Percentiles rank a stretch among this genome's conserved stretches.
Evolutionary conservation across 306 rosid species (phyloP).

Genomic region (Leucaena leucocephala): DNA sequence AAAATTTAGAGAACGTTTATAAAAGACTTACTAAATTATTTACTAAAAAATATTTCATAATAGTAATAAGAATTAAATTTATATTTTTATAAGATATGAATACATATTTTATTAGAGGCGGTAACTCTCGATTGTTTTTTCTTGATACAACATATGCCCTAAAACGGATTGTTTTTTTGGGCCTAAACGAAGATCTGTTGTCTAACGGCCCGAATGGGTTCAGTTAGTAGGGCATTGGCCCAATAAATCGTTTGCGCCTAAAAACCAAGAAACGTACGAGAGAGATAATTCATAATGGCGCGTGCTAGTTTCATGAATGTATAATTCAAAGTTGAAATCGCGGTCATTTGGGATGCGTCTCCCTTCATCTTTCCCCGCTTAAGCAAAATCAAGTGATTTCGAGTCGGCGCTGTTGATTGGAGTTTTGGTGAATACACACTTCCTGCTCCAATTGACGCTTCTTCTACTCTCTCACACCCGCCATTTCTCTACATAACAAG

Average conservation of each 20-base stretch:
- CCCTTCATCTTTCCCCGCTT: slow-evolving; percentile 26
- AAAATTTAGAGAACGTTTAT: too few relatives aligned
- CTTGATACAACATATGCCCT: too few relatives aligned
- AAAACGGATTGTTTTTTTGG: neutral
- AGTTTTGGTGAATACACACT: neutral
- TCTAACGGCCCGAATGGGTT: neutral
- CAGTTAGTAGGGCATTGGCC: neutral
- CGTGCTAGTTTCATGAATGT: slow-evolving; percentile 19
- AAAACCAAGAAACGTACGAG: neutral
- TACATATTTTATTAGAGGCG: too few relatives aligned
- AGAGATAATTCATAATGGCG: neutral
- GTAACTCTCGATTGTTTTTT: too few relatives aligned
- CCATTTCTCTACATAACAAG: neutral
- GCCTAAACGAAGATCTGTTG: neutral
- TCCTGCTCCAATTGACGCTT: neutral
- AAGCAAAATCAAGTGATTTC: neutral
- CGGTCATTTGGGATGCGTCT: neutral
- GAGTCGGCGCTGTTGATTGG: neutral
- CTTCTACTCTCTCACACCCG: neutral
- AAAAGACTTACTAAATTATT: too few relatives aligned
- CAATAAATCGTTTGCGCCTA: neutral
- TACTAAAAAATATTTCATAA: too few relatives aligned
- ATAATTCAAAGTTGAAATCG: slow-evolving; percentile 39
- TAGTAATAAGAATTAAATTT: too few relatives aligned
- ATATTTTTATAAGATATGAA: too few relatives aligned